Evolutionary conservation across 2,329 filamentous ascomycete species (phyloP).

Genomic region (Tolypocladium tundrense): DNA sequence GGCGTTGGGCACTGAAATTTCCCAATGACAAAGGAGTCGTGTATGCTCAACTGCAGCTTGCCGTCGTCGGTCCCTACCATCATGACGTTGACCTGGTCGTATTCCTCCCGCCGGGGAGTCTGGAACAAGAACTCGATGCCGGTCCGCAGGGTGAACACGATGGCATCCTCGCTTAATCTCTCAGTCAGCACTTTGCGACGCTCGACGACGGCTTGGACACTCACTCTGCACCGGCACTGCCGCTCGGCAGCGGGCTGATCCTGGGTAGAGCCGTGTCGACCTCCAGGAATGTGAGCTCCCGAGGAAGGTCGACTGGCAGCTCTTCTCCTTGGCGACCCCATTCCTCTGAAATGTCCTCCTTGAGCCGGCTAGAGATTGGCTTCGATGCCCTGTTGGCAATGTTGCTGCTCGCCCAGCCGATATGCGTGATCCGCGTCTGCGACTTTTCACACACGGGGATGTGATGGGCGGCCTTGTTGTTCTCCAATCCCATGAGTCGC

Average conservation of each 20-base stretch:
- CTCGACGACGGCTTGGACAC: constrained; percentile 12
- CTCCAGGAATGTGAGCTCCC: constrained; percentile 64
- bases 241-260: constrained; percentile 56
- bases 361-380: constrained; percentile 4
- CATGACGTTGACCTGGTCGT: constrained; percentile 70
- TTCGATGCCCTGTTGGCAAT: constrained; percentile 20
- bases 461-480: constrained; percentile 69
- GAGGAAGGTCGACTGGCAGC: constrained; percentile 47
- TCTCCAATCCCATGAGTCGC: constrained; percentile 68
- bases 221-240: constrained; percentile 53
- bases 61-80: constrained; percentile 63
- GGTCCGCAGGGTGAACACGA: constrained; percentile 58
- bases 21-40: constrained; percentile 76
- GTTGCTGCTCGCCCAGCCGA: constrained; percentile 41
- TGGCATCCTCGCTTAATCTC: constrained; percentile 35
- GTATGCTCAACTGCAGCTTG: constrained; percentile 67
- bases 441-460: constrained; percentile 41
- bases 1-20: constrained; percentile 42
- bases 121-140: constrained; percentile 63
- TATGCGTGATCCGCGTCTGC: constrained; percentile 36
- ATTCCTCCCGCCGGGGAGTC: constrained; percentile 49
- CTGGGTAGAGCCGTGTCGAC: constrained; percentile 68
- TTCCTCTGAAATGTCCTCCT: constrained; percentile 7
- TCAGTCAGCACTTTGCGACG: constrained; percentile 7
- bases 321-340: constrained; percentile 4